Evolutionary conservation across 225 moss, liverwort and hornwort species (phyloP), one percentile per base, ranked within the genome.

Genomic region (Bryum argenteum): DNA sequence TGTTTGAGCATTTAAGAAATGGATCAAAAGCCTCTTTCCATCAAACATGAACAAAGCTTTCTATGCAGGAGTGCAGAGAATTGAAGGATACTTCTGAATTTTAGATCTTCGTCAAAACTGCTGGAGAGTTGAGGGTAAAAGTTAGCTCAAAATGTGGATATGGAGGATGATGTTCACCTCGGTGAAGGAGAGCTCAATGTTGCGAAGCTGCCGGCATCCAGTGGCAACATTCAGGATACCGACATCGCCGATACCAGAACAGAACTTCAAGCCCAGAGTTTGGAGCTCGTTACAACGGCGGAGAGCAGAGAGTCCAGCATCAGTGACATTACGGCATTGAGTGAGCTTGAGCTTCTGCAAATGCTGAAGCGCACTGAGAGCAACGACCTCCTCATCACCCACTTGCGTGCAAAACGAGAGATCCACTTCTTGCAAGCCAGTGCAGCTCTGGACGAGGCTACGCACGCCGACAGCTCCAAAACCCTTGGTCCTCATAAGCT

Each of bases 141-240:
- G 26, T 26, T 26, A 26, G 26, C 26, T 26, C 12, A 42, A 57
- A 51, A 47, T 40, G 41, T 58, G 59, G 24, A 15, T 12, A 42
- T 21, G 55, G 18, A 57, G 54, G 14, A 26, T 28, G 47, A 74
- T 18, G 19, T 16, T 58, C 20, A 96, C 93, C 80, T 96, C 88
- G 17, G 96, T 96, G 77, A 80, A 85, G 6, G 91, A 96, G 47
- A 93, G 83, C 48, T 93, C 91, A 19, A 93, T 61, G 59, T 76
- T 82, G 60, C 87, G 88, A 65, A 93, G 77, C 66, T 75, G 76
- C 66, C 65, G 73, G 85, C 93, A 96, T 69, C 82, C 87, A 13
- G 61, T 48, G 11, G 89, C 82, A 69, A 96, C 73, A 19, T 75
- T 65, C 58, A 77, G 78, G 72, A 93, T 86, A 81, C 93, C 90